A percentile compares a stretch with the other conserved stretches of the same genome.
phyloP scores from a whole-genome alignment of 2,329 filamentous ascomycete genomes.

The Calcarisporium arbuscula region DNA sequence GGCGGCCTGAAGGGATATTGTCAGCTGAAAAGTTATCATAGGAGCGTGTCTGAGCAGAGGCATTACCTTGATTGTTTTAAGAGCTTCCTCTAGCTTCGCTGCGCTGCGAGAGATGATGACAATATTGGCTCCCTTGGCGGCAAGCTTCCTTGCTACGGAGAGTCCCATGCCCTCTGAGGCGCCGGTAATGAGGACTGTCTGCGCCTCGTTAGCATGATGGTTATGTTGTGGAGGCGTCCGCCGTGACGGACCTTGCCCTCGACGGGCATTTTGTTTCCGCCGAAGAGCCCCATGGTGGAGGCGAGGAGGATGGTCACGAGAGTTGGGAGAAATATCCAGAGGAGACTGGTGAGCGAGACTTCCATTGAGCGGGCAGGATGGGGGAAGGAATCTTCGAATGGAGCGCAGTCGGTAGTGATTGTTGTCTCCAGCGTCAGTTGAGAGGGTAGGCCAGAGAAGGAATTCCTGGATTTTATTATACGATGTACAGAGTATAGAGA shows the following conservation, averaged over 20 bases:
- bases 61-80: constrained; percentile 59
- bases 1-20: constrained; percentile 42
- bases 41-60: constrained; percentile 2
- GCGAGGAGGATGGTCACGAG: constrained; percentile 28
- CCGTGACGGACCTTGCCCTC: constrained; percentile 68
- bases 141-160: constrained; percentile 65
- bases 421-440: too few relatives aligned
- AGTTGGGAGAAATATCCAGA: constrained; percentile 19
- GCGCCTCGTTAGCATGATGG: constrained; percentile 7
- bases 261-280: constrained; percentile 70
- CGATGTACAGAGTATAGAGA: too few relatives aligned
- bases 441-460: too few relatives aligned
- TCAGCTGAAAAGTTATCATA: constrained; percentile 8
- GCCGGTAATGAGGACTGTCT: constrained; percentile 88
- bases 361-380: constrained; percentile 7
- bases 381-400: too few relatives aligned
- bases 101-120: constrained; percentile 77
- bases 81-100: constrained; percentile 64
- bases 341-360: constrained; percentile 2
- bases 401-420: too few relatives aligned
- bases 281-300: constrained; percentile 60
- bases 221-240: too few relatives aligned
- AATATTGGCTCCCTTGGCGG: constrained; percentile 78
- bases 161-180: constrained; percentile 90
- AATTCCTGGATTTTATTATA: too few relatives aligned